Base-by-base conservation (phyloP, 345 rosid genomes). In the Gossypium ekmanianum region DNA sequence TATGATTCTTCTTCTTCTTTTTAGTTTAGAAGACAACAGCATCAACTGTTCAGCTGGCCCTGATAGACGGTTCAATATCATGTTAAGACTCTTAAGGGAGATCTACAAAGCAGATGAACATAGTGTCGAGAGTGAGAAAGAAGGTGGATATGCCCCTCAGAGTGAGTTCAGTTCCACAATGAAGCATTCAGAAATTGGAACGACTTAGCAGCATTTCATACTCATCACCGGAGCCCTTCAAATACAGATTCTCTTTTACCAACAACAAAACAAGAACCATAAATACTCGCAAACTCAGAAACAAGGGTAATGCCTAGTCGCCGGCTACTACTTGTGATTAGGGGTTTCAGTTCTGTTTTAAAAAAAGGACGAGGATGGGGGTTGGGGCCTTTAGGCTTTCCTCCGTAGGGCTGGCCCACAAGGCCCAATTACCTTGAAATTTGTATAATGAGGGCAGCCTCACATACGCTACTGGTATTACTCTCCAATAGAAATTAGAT, bases 171-270 rank as follows among this genome's bases (percentile, higher is more conserved):
- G 72, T 24, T 68, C 72, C 72, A 47, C 72, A 68, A 20, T 11
- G 34, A 47, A 67, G 71, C 55, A 45, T 45, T 68, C 72, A 68
- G 72, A 47, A 68, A 68, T 68, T 68, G 56, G 72, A 68, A 68
- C 72, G 72, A 68, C 34, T 47, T 47, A 24, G 13, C 57, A 68
- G 10, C 56, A 24, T 47, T 24, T 68, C 41, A 48, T 26, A 68
- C 72, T 68, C 57, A 24, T 68, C 72, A 68, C 1, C 18, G 72
- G 72, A 68, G 72, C 72, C 56, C 20, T 6, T 57, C 2, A 54
- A 43, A 2, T 2, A 18, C 8, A 65, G 70, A 65, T 65, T 43
- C 51, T 44, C 29, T 18, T 67, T 8, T 22, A 67, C 24, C 39
- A 20, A 67, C 11, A 44, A 66, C 4, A 47, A 67, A 22, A 20